Conservation (phyloP, 768 basidiomycete species). For the Serendipita sp. region DNA sequence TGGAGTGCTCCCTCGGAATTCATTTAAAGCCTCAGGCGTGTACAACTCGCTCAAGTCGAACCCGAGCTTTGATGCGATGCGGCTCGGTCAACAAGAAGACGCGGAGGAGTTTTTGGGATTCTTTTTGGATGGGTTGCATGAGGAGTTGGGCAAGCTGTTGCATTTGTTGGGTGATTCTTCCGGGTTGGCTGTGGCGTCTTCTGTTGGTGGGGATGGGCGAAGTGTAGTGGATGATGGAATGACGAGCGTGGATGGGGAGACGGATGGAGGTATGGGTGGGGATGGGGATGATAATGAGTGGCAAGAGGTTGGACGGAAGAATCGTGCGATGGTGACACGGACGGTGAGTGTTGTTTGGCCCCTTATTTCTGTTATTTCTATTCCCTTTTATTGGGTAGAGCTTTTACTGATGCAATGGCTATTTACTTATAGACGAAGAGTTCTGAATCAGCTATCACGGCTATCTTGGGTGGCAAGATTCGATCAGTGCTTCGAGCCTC, state of each 20-base stretch:
- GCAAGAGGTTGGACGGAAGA: conserved; percentile 86
- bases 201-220: conserved; percentile 14
- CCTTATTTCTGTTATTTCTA: neutral
- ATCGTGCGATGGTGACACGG: conserved; percentile 63
- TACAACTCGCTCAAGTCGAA: conserved; percentile 91
- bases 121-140: conserved; percentile 86
- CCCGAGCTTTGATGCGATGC: conserved; percentile 86
- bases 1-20: conserved; percentile 27
- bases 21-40: conserved; percentile 72
- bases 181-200: neutral
- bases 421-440: conserved; percentile 35
- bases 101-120: conserved; percentile 99
- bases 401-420: neutral
- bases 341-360: conserved; percentile 36
- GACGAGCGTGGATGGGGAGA: no score
- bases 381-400: neutral
- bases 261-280: conserved; percentile 30
- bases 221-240: conserved; percentile 15
- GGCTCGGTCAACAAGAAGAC: conserved; percentile 92
- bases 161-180: conserved; percentile 33
- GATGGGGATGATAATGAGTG: conserved; percentile 52
- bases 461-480: conserved; percentile 89
- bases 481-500: conserved; percentile 70
- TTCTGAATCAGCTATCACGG: conserved; percentile 72
- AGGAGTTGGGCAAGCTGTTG: conserved; percentile 65